phyloP scores from a whole-genome alignment of 2,329 filamentous ascomycete species.

The Davidsoniella australis region DNA sequence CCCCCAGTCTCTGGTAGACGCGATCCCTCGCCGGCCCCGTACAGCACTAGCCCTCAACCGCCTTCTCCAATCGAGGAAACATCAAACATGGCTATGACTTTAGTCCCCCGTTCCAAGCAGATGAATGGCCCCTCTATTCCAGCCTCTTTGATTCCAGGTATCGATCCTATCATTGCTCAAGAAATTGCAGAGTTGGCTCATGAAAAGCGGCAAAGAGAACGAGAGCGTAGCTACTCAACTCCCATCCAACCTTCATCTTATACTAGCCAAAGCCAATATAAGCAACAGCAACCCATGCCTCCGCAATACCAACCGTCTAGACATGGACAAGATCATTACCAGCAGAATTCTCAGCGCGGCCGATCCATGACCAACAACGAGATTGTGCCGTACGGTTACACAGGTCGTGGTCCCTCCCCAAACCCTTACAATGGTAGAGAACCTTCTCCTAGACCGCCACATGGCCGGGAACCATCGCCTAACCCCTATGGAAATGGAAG shows the following conservation, averaged over 20 bases:
- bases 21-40: background rate
- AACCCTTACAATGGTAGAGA: background rate
- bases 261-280: background rate
- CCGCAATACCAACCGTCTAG: slow-evolving; percentile 1
- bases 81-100: slow-evolving; percentile 12
- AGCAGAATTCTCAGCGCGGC: slow-evolving; percentile 3
- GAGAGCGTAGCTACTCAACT: slow-evolving; percentile 27
- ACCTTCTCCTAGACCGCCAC: background rate
- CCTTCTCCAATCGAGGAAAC: slow-evolving; percentile 11
- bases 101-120: slow-evolving; percentile 5
- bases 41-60: background rate
- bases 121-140: slow-evolving; percentile 28
- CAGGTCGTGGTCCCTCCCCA: slow-evolving; percentile 6
- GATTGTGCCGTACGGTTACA: slow-evolving; percentile 12
- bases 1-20: background rate
- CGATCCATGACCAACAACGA: slow-evolving; percentile 11
- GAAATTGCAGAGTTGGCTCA: slow-evolving; percentile 42
- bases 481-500: background rate
- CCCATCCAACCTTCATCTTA: slow-evolving; percentile 16
- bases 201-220: slow-evolving; percentile 32
- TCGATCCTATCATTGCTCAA: slow-evolving; percentile 37
- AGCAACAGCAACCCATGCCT: slow-evolving; percentile 17
- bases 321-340: background rate
- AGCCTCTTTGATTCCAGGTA: slow-evolving; percentile 41
- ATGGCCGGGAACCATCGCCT: slow-evolving; percentile 1